Conservation (phyloP, 352 stramenopile species). For the Phytophthora foliorum region DNA sequence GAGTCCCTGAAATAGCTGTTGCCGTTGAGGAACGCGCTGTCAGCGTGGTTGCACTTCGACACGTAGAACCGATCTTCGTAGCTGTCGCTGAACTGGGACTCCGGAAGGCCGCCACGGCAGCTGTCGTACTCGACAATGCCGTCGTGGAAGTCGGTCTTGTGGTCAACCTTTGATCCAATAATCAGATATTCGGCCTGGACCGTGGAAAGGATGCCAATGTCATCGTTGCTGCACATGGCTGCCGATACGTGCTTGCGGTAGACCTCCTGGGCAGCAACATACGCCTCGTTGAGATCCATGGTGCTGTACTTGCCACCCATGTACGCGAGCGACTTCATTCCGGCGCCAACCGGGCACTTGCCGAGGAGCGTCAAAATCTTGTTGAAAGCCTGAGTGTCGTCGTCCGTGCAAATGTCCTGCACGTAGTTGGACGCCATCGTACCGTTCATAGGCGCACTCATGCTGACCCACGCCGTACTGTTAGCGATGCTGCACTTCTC, state of each 20-base stretch:
- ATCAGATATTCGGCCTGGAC: constrained; percentile 35
- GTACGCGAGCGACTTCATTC: constrained; percentile 52
- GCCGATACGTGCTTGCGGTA: constrained; percentile 50
- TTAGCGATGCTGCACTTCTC: constrained; percentile 57
- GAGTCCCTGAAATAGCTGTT: constrained; percentile 48
- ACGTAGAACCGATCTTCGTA: constrained; percentile 67
- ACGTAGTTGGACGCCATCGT: constrained; percentile 57
- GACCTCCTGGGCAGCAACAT: constrained; percentile 36
- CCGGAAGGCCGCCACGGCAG: constrained; percentile 48
- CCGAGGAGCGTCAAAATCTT: constrained; percentile 47
- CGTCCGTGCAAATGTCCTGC: constrained; percentile 48
- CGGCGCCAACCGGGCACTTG: constrained; percentile 43
- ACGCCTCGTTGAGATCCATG: constrained; percentile 38
- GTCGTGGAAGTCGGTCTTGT: constrained; percentile 42
- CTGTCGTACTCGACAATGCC: constrained; percentile 58
- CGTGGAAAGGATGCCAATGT: constrained; percentile 46
- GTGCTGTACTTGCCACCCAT: constrained; percentile 48
- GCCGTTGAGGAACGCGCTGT: constrained; percentile 65
- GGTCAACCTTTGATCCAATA: constrained; percentile 30
- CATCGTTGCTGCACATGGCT: constrained; percentile 52
- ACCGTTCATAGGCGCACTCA: constrained; percentile 57
- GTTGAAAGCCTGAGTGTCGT: constrained; percentile 37
- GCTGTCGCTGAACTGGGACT: constrained; percentile 42
- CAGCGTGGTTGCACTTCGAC: constrained; percentile 65
- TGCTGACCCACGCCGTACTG: constrained; percentile 52